These are phyloP conservation scores for Erigeron philadelphicus DNA, from an alignment of 140 eudicot genomes.

Conservation along the genomic window DNA sequence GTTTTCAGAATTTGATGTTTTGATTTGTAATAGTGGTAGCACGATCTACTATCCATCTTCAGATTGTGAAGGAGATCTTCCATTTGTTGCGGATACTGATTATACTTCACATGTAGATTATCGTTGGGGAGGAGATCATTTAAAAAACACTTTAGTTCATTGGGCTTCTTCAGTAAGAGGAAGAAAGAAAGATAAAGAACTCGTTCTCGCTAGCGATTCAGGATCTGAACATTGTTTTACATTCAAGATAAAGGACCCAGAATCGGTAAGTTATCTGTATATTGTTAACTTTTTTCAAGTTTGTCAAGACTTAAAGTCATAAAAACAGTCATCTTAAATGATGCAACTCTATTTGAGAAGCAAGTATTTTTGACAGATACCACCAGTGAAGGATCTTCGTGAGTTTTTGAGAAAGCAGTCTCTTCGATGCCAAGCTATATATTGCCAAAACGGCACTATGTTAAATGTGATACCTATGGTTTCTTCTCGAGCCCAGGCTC, in stretches of 20 bases:
- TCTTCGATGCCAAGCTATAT: constrained; percentile 60
- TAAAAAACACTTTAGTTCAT: constrained; percentile 53
- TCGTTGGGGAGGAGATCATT: constrained; percentile 87
- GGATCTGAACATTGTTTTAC: constrained; percentile 62
- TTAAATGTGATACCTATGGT: constrained; percentile 73
- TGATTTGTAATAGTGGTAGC: constrained; percentile 77
- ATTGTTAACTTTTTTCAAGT: not conserved
- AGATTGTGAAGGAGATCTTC: constrained; percentile 33
- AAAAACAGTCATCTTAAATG: not conserved
- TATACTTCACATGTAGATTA: constrained; percentile 66
- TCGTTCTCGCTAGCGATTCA: constrained; percentile 44
- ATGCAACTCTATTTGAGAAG: constrained; percentile 1
- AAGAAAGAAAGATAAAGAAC: constrained; percentile 37
- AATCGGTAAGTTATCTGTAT: constrained; percentile 32
- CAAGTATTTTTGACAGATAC: constrained; percentile 35
- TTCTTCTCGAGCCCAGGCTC: constrained; percentile 82
- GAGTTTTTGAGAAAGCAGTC: constrained; percentile 66
- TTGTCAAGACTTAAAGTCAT: not conserved
- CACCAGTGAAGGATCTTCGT: constrained; percentile 61
- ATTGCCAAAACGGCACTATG: constrained; percentile 59
- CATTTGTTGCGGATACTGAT: constrained; percentile 49
- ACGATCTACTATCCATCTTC: constrained; percentile 63
- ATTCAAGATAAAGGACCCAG: constrained; percentile 42
- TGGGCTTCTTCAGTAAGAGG: constrained; percentile 60
- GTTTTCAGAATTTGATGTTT: constrained; percentile 55